phyloP scores from a whole-genome alignment of 495 filamentous ascomycete species.

The Neurospora pannonica region DNA sequence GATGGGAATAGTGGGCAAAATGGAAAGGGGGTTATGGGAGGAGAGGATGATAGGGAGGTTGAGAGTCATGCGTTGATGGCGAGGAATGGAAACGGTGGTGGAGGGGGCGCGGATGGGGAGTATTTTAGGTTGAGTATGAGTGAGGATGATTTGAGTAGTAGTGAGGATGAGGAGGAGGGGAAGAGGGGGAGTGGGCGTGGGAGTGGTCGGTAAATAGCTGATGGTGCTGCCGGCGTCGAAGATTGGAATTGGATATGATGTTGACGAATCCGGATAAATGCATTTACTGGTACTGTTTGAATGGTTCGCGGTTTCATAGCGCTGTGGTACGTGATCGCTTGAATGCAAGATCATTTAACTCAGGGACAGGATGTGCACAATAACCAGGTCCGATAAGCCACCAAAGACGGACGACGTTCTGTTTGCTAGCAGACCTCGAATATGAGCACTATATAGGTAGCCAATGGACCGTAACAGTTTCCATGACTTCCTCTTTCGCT shows the following conservation, averaged over 20 bases:
- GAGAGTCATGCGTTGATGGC: slow-evolving; percentile 7
- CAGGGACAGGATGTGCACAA: background rate
- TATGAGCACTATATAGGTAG: too few relatives aligned
- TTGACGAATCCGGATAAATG: background rate
- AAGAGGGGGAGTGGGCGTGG: background rate
- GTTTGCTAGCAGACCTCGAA: background rate
- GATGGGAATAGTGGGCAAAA: background rate
- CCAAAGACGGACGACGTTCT: background rate
- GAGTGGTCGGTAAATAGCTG: background rate
- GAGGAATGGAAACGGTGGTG: background rate
- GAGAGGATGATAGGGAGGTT: background rate
- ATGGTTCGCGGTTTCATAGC: background rate
- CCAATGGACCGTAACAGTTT: too few relatives aligned
- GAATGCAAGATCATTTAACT: background rate
- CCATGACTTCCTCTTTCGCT: background rate
- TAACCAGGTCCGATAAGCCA: rapidly evolving
- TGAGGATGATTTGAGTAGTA: slow-evolving; percentile 17
- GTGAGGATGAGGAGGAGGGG: slow-evolving; percentile 6
- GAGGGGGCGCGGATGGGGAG: slow-evolving; percentile 1
- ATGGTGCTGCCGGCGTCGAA: rapidly evolving
- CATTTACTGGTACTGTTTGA: background rate
- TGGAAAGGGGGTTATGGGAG: background rate
- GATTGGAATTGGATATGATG: background rate
- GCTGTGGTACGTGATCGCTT: background rate
- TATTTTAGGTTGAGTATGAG: slow-evolving; percentile 21